Base-by-base conservation (phyloP, 164 flowering plant species). In the Cinnamomum chago region DNA sequence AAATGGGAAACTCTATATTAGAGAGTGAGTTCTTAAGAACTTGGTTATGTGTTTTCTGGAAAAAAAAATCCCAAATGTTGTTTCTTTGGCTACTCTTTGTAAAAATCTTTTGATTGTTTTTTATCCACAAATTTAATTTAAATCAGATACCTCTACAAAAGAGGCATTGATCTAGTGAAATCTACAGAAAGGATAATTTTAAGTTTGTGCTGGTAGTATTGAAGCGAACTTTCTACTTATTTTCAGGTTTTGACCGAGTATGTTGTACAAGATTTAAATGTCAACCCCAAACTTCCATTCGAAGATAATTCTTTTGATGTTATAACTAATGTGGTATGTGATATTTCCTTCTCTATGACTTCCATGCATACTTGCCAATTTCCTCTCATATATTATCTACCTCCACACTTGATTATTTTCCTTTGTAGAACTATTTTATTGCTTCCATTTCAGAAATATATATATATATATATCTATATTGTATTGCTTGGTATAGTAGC, bases 271-370 rank as follows among this genome's bases (percentile, higher is more conserved):
- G 97, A 94, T 84, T 70, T 94, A 75, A 94, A 92, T 77, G 74
- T 84, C 72, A 83, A 91, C 62, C 97, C 98, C 62, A 88, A 83
- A 62, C 97, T 94, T 80, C 97, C 94, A 71, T 91, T 91, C 72
- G 97, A 90, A 77, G 97, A 92, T 72, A 85, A 86, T 75, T 85
- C 94, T 68, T 92, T 94, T 76, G 93, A 94, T 76, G 86, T 90
- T 18, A 92, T 92, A 68, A 94, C 98, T 50, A 94, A 94, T 82
- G 97, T 85, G 97, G 98, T 92, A 92, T 81, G 97, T 87, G 97
- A 97, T 92, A 84, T 5, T 87, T 70, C 35, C 60, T 64, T 72
- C 23, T 51, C n/a, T 55, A 3, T 55, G 2, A 3, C 65, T 47
- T 73, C 18, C 3, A 69, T 30, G 25, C 3, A 69, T 52, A 30